Evolutionary conservation across 495 filamentous ascomycete species (phyloP), one percentile per base, ranked within the genome.

Genomic region (Ramalina intermedia): DNA sequence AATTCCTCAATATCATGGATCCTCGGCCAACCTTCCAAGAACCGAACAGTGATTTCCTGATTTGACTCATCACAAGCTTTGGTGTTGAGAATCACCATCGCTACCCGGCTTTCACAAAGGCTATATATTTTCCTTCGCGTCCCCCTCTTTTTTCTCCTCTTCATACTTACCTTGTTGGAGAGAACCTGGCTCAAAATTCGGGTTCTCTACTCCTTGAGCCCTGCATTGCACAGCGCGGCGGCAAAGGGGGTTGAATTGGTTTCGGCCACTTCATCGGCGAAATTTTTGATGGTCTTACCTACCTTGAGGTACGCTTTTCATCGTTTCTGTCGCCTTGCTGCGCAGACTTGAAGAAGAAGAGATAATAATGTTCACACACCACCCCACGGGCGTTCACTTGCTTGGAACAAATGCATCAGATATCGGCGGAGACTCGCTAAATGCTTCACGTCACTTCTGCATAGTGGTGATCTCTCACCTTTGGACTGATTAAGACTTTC

Each of bases 191-290:
- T 81, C 78, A 81, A 64, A 67, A 77, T 73, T 66, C 65, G 70
- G 64, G 71, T 64, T 56, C 67, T 67, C 70, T 70, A 78, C 69
- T 65, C 63, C 63, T 70, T 71, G 71, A 79, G 75, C 67, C 78
- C 78, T 82, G 74, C 79, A 84, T 84, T 80, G 77, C 79, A 84
- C 80, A 82, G 56, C 78, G 79, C 69, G 80, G 79, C 65, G 75
- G 69, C 76, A 66, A 73, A 70, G 66, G 71, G 64, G 62, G 72
- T 76, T 75, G 72, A 79, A 72, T 73, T 73, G 75, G 70, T 66
- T 81, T 76, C 75, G 78, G 79, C 74, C 73, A 74, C 75, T 72
- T 78, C 69, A 72, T 68, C 71, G 70, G 74, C 73, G 76, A 59
- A 81, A 81, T 80, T 78, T 81, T 81, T 80, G 76, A 69, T 80